Evolutionary conservation across 1,284 basidiomycete genomes (phyloP).

Genomic region (Neonothopanus nambi): DNA sequence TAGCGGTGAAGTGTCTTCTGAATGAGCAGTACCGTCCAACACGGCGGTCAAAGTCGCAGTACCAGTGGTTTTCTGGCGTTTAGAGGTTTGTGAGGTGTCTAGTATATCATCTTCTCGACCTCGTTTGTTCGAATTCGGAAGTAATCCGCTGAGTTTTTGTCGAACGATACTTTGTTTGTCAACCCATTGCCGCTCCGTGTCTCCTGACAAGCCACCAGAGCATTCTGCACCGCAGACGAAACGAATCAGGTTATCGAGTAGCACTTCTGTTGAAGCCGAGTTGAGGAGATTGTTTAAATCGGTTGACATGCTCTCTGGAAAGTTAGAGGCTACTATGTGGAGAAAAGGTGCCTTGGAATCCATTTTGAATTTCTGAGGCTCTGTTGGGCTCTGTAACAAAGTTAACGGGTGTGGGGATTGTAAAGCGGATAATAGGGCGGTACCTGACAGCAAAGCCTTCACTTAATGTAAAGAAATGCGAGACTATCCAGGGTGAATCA

Average conservation of each 20-base stretch:
- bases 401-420: neutral
- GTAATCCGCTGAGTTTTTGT: slow-evolving; percentile 18
- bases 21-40: too few species aligned
- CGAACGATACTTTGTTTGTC: slow-evolving; percentile 19
- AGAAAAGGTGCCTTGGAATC: slow-evolving; percentile 10
- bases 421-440: too few species aligned
- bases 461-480: too few species aligned
- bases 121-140: slow-evolving; percentile 19
- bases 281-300: slow-evolving; percentile 1
- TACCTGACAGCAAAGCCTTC: too few species aligned
- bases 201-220: neutral
- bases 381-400: neutral
- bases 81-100: slow-evolving; percentile 4
- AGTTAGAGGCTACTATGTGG: slow-evolving; percentile 6
- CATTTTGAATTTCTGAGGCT: too few species aligned
- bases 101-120: slow-evolving; percentile 15
- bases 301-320: slow-evolving; percentile 5
- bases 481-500: too few species aligned
- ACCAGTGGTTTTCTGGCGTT: slow-evolving; percentile 21
- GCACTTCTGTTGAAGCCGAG: slow-evolving; percentile 13
- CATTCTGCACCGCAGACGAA: slow-evolving; percentile 28
- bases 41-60: slow-evolving; percentile 4
- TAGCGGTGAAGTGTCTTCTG: slow-evolving; percentile 40
- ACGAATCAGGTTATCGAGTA: slow-evolving; percentile 29
- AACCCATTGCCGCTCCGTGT: slow-evolving; percentile 9